Percentiles rank a stretch among this genome's conserved stretches.
These are phyloP conservation scores for Kregervanrija fluxuum DNA, from an alignment of 805 yeast species.

Conservation along the genomic window DNA sequence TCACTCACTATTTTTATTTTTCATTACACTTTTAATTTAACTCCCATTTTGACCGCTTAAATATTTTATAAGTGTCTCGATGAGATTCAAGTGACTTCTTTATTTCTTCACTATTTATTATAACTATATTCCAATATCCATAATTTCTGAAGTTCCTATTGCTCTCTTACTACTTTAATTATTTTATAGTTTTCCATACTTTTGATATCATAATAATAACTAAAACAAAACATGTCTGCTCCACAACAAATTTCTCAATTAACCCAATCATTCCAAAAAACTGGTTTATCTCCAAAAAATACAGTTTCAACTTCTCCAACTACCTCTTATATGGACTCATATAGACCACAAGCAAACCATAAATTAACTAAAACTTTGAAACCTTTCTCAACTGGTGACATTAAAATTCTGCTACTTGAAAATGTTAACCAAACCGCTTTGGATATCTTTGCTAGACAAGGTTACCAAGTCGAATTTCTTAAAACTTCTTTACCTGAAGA, in stretches of 20 bases:
- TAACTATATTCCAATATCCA: too few species aligned
- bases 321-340: slow-evolving; percentile 54
- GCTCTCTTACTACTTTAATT: background rate
- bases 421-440: slow-evolving; percentile 93
- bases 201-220: background rate
- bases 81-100: too few species aligned
- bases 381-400: slow-evolving; percentile 93
- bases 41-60: too few species aligned
- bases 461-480: slow-evolving; percentile 94
- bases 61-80: too few species aligned
- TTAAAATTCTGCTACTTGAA: slow-evolving; percentile 84
- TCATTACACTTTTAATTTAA: too few species aligned
- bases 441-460: slow-evolving; percentile 76
- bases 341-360: slow-evolving; percentile 32
- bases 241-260: slow-evolving; percentile 58
- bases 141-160: too few species aligned
- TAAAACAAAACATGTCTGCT: slow-evolving; percentile 42
- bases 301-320: slow-evolving; percentile 82
- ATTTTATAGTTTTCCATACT: background rate
- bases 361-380: slow-evolving; percentile 68
- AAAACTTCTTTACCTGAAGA: slow-evolving; percentile 87
- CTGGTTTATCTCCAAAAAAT: slow-evolving; percentile 45
- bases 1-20: too few species aligned
- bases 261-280: slow-evolving; percentile 47
- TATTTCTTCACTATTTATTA: too few species aligned